A percentile compares a stretch with the other conserved stretches of the same genome.
These are phyloP conservation scores for Pythium scleroteichum DNA, from an alignment of 352 stramenopile species.

Conservation along the genomic window DNA sequence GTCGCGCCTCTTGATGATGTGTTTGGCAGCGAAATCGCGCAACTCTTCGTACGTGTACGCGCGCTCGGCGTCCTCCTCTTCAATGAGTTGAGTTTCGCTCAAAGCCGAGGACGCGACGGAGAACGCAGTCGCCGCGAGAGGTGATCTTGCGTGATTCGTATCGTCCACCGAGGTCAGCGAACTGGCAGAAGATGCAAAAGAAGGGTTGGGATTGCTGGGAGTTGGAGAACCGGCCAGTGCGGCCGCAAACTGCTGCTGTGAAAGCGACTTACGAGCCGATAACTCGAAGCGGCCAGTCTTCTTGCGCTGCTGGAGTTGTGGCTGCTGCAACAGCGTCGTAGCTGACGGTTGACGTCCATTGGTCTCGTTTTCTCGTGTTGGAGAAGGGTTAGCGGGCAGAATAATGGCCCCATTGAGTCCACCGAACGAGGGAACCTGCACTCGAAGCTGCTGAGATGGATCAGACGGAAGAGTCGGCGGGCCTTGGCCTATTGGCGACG, in stretches of 20 bases:
- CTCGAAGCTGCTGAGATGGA: slow-evolving; percentile 50
- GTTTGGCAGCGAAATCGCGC: slow-evolving; percentile 57
- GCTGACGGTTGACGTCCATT: not conserved
- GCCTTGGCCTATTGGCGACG: slow-evolving; percentile 46
- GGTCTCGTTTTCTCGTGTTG: slow-evolving; percentile 3
- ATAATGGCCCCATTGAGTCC: slow-evolving; percentile 59
- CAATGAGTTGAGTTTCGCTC: not conserved
- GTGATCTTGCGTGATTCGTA: too few relatives aligned
- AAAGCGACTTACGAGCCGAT: slow-evolving; percentile 41
- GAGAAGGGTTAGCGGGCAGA: slow-evolving; percentile 34
- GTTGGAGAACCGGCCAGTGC: slow-evolving; percentile 25
- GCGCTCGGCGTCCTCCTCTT: slow-evolving; percentile 70
- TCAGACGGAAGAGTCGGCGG: slow-evolving; percentile 54
- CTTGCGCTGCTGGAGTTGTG: slow-evolving; percentile 33
- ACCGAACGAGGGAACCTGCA: slow-evolving; percentile 59
- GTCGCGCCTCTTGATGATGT: slow-evolving; percentile 37
- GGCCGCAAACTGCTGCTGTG: slow-evolving; percentile 45
- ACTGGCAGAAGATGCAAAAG: slow-evolving; percentile 1
- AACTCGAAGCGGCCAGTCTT: slow-evolving; percentile 39
- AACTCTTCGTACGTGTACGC: slow-evolving; percentile 76
- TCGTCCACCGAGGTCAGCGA: not conserved
- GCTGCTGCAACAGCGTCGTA: slow-evolving; percentile 17
- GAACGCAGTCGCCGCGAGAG: not conserved
- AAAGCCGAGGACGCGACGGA: not conserved
- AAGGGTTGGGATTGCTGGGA: not conserved